Base-by-base conservation (phyloP, 306 rosid genomes). In the Pyrus bretschneideri region DNA sequence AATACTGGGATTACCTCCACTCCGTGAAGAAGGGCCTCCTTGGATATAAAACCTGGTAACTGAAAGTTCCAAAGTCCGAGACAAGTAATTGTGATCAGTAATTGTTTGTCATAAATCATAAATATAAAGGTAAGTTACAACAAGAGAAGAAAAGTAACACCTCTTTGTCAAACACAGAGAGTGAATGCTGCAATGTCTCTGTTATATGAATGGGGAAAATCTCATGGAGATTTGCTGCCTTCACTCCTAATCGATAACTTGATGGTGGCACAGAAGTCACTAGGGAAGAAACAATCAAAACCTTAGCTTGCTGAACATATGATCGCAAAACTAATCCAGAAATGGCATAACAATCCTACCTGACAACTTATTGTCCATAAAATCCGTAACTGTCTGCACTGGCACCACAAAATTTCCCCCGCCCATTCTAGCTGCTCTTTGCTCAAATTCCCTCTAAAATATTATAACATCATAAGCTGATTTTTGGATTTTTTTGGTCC, bases 201-300 rank as follows among this genome's bases (percentile, higher is more conserved):
- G 86, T 89, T 78, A 92, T 72, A 78, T 86, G 87, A 74, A 35
- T 44, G 0, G 98, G 97, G 83, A 84, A 92, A 74, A 95, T 69
- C 84, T 89, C 84, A 73, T 92, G 93, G 79, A 95, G 97, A 81
- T 76, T 82, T 71, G 90, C 92, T 69, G 97, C 93, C 81, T 86
- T 92, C 82, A 95, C 97, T 69, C 98, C 98, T 87, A 95, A 83
- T 35, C 98, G 96, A 73, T 95, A 95, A 86, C 98, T 95, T 82
- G 98, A 95, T 0, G 92, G 77, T 1, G 97, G 98, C 67, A 90
- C 72, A 75, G 92, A 86, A 80, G 91, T 81, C 57, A 60, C 98
- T 92, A 31, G 77, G 78, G 82, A 84, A 68, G 23, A 84, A 81
- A 65, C 72, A 45, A 70, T 31, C 70, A 68, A 44, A 57, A 80